Percentiles rank a stretch among this genome's conserved stretches.
Evolutionary conservation across 2,329 filamentous ascomycete species (phyloP).

Genomic region (Beauveria brongniartii): DNA sequence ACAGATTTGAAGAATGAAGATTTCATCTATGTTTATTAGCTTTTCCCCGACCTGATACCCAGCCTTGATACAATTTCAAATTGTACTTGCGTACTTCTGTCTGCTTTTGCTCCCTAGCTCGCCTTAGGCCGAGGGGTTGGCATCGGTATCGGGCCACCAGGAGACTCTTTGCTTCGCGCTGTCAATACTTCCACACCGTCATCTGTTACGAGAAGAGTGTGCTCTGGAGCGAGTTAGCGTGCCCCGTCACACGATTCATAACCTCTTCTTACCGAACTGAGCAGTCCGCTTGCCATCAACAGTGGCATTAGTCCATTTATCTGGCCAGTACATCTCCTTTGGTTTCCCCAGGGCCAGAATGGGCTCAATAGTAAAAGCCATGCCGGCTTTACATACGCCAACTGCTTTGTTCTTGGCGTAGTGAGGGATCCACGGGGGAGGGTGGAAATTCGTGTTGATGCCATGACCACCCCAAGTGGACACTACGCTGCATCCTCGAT

Average conservation of each 20-base stretch:
- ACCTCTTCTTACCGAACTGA: slow-evolving; percentile 65
- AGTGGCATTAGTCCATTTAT: slow-evolving; percentile 96
- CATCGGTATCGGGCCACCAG: slow-evolving; percentile 62
- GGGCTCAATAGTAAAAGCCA: slow-evolving; percentile 98
- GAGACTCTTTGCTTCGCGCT: slow-evolving; percentile 61
- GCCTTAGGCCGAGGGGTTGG: slow-evolving; percentile 23
- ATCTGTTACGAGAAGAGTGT: slow-evolving; percentile 76
- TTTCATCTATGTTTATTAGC: slow-evolving; percentile 47
- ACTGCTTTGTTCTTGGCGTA: slow-evolving; percentile 98
- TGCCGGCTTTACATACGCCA: slow-evolving; percentile 85
- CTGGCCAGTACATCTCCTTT: slow-evolving; percentile 91
- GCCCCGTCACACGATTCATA: not conserved
- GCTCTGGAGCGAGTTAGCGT: slow-evolving; percentile 43
- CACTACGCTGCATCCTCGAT: slow-evolving; percentile 77
- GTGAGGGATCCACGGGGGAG: slow-evolving; percentile 87
- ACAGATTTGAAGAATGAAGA: slow-evolving; percentile 54
- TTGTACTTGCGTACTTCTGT: not conserved
- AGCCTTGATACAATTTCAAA: not conserved
- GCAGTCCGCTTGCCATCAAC: slow-evolving; percentile 83
- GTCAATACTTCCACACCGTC: slow-evolving; percentile 76
- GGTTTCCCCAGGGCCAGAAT: slow-evolving; percentile 94
- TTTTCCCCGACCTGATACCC: not conserved
- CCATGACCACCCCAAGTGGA: slow-evolving; percentile 95
- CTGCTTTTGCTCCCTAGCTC: not conserved
- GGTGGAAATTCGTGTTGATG: slow-evolving; percentile 90